These are phyloP conservation scores for Candida hungchunana DNA, from an alignment of 805 yeast genomes.

Conservation along the genomic window DNA sequence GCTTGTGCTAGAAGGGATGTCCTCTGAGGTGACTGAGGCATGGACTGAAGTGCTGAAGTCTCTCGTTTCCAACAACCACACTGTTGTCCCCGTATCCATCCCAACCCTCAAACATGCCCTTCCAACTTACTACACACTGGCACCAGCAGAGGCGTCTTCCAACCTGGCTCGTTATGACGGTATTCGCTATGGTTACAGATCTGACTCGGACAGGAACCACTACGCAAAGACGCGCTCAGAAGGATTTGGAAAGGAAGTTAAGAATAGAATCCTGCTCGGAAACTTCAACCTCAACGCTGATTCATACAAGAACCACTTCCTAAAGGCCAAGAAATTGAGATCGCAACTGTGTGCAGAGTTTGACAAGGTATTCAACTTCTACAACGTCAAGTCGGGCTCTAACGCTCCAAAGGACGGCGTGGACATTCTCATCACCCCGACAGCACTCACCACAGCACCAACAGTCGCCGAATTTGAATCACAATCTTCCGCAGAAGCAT, in stretches of 20 bases:
- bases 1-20: slow-evolving; percentile 52
- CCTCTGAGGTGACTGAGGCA: slow-evolving; percentile 38
- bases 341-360: slow-evolving; percentile 58
- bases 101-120: slow-evolving; percentile 65
- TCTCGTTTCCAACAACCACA: slow-evolving; percentile 37
- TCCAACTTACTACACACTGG: slow-evolving; percentile 81
- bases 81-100: slow-evolving; percentile 60
- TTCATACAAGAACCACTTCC: slow-evolving; percentile 63
- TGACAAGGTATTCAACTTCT: slow-evolving; percentile 52
- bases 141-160: slow-evolving; percentile 92
- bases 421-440: slow-evolving; percentile 74
- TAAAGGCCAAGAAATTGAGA: slow-evolving; percentile 70
- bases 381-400: slow-evolving; percentile 36
- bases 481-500: slow-evolving; percentile 52
- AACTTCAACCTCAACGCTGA: slow-evolving; percentile 80
- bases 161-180: slow-evolving; percentile 91
- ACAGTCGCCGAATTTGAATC: slow-evolving; percentile 43
- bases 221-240: slow-evolving; percentile 55
- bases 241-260: slow-evolving; percentile 81
- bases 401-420: slow-evolving; percentile 35
- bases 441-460: slow-evolving; percentile 57
- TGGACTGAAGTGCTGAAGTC: slow-evolving; percentile 44
- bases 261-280: slow-evolving; percentile 79
- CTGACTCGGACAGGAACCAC: slow-evolving; percentile 35
- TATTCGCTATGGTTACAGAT: slow-evolving; percentile 69